Evolutionary conservation across 2,329 filamentous ascomycete genomes (phyloP).

Genomic region (Penicillium crustosum): DNA sequence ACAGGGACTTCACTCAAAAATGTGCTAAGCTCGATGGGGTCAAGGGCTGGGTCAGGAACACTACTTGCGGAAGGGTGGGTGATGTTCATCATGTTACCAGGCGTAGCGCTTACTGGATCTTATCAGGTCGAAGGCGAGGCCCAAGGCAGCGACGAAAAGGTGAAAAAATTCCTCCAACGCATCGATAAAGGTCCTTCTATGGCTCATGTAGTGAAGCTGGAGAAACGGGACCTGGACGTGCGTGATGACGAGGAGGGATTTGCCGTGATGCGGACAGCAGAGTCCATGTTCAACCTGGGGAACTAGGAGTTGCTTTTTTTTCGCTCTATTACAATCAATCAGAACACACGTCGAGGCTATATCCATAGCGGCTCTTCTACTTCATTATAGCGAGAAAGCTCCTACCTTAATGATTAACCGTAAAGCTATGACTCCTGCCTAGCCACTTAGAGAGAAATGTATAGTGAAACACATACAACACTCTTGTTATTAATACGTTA

Average conservation of each 20-base stretch:
- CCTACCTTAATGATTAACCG: not conserved
- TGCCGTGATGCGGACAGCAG: constrained; percentile 45
- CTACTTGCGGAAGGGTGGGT: constrained; percentile 45
- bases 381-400: not conserved
- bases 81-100: not conserved
- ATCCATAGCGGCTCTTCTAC: not conserved
- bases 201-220: constrained; percentile 72
- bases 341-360: not conserved
- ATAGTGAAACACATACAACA: not conserved
- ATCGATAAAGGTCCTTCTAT: constrained; percentile 71
- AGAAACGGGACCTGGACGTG: constrained; percentile 64
- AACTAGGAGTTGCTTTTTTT: not conserved
- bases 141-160: constrained; percentile 66
- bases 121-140: constrained; percentile 82
- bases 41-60: constrained; percentile 53
- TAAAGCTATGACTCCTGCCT: not conserved
- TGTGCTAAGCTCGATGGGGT: constrained; percentile 45
- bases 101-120: not conserved
- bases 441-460: too few relatives aligned
- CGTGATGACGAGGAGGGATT: constrained; percentile 70
- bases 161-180: constrained; percentile 71
- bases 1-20: constrained; percentile 45
- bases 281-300: constrained; percentile 27
- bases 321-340: not conserved
- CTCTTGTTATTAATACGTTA: not conserved